Percentiles rank a stretch among this genome's conserved stretches.
Evolutionary conservation across 2,329 filamentous ascomycete genomes (phyloP).

Genomic region (Ambrosiella beaveri): DNA sequence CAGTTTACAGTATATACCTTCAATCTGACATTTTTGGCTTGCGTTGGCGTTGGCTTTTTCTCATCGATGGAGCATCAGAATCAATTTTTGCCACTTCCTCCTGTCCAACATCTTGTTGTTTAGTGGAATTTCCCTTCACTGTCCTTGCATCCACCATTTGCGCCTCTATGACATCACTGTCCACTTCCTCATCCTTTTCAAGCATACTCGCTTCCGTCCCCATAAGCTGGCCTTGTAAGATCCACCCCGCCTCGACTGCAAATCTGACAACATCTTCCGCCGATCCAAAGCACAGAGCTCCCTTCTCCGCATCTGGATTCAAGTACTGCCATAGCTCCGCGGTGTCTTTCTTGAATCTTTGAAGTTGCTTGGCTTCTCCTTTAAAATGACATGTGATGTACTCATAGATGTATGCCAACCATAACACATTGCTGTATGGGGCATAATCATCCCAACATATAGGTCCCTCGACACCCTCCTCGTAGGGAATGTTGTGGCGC

Average conservation of each 20-base stretch:
- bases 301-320: constrained; percentile 30
- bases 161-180: constrained; percentile 1
- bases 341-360: constrained; percentile 29
- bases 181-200: constrained; percentile 14
- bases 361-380: constrained; percentile 29
- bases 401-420: constrained; percentile 44
- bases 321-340: constrained; percentile 37
- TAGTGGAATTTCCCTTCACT: neutral
- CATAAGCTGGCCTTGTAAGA: constrained; percentile 34
- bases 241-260: constrained; percentile 40
- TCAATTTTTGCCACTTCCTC: neutral
- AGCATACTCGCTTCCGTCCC: constrained; percentile 21
- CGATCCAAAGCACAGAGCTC: constrained; percentile 33
- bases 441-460: constrained; percentile 37
- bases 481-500: constrained; percentile 30
- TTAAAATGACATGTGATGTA: constrained; percentile 32
- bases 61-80: neutral
- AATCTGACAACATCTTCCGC: constrained; percentile 40
- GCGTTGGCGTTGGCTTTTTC: constrained; percentile 7
- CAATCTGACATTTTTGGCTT: neutral
- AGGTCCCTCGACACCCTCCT: constrained; percentile 22
- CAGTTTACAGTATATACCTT: neutral
- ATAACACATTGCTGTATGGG: constrained; percentile 48
- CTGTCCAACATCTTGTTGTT: neutral
- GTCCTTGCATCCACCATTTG: neutral